phyloP scores from a whole-genome alignment of 78 protist species.

The Ministeria vibrans region DNA sequence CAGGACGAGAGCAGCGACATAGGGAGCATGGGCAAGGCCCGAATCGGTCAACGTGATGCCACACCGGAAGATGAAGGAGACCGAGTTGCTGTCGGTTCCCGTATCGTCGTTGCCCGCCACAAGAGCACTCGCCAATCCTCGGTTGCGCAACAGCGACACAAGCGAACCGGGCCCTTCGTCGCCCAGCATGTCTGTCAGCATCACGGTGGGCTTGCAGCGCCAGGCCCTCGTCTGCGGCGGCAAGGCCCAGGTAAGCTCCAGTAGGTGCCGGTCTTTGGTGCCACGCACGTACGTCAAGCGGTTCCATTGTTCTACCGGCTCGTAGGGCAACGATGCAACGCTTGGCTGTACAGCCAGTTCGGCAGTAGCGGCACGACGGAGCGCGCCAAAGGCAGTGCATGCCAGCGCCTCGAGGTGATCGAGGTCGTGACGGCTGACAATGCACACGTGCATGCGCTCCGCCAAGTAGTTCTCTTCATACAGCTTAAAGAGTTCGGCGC shows the following conservation, averaged over 20 bases:
- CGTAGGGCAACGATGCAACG: too few relatives aligned
- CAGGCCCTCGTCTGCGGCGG: neutral
- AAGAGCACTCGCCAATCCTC: neutral
- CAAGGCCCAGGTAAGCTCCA: neutral
- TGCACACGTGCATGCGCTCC: slow-evolving; percentile 29
- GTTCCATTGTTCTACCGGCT: too few relatives aligned
- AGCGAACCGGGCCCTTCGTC: slow-evolving; percentile 41
- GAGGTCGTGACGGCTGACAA: neutral
- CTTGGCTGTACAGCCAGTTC: too few relatives aligned
- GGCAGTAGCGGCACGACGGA: too few relatives aligned
- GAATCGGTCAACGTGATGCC: slow-evolving; percentile 5
- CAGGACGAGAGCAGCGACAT: neutral
- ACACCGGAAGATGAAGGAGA: neutral
- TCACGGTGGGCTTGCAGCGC: slow-evolving; percentile 16
- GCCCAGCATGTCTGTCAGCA: slow-evolving; percentile 51
- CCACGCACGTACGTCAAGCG: neutral
- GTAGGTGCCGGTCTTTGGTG: neutral
- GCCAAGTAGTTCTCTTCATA: slow-evolving; percentile 42
- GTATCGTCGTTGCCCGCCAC: slow-evolving; percentile 8
- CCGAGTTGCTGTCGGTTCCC: slow-evolving; percentile 17
- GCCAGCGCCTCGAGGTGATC: neutral
- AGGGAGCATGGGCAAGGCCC: neutral
- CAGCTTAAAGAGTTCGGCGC: slow-evolving; percentile 30
- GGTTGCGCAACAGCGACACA: neutral
- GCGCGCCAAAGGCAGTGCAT: too few relatives aligned